Percentiles rank a stretch among this genome's conserved stretches.
phyloP scores from a whole-genome alignment of 305 asterid genomes.

The Petunia hybrid region DNA sequence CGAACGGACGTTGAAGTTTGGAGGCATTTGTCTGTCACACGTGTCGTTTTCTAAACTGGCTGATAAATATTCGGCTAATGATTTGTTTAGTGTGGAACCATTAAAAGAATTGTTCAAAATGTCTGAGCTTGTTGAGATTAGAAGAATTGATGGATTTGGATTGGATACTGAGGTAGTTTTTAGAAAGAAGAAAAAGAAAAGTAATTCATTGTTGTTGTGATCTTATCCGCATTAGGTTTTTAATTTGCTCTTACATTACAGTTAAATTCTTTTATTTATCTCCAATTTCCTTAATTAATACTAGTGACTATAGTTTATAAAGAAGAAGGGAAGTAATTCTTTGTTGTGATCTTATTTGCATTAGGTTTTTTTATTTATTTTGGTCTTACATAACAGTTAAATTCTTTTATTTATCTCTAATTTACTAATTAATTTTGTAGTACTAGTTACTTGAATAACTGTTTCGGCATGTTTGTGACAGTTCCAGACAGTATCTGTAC shows the following conservation, averaged over 20 bases:
- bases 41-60: constrained; percentile 64
- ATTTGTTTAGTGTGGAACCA: constrained; percentile 69
- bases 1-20: constrained; percentile 64
- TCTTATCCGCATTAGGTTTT: neutral
- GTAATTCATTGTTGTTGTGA: constrained; percentile 6
- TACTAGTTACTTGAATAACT: too few relatives aligned
- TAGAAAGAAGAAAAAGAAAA: constrained; percentile 46
- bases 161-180: constrained; percentile 81
- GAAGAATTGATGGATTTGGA: constrained; percentile 78
- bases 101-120: constrained; percentile 59
- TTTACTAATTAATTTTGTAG: too few relatives aligned
- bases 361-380: neutral
- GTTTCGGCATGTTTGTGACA: too few relatives aligned
- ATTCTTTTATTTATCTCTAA: constrained; percentile 14
- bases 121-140: constrained; percentile 57
- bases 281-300: neutral
- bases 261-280: constrained; percentile 19
- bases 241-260: neutral
- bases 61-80: constrained; percentile 81
- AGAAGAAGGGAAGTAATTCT: constrained; percentile 22
- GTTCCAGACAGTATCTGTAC: too few relatives aligned
- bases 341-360: neutral
- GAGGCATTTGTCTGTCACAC: constrained; percentile 69
- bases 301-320: too few relatives aligned
- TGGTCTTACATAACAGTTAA: neutral